Conservation (phyloP, 2,329 filamentous ascomycete genomes). For the Ceratocystis harringtonii region DNA sequence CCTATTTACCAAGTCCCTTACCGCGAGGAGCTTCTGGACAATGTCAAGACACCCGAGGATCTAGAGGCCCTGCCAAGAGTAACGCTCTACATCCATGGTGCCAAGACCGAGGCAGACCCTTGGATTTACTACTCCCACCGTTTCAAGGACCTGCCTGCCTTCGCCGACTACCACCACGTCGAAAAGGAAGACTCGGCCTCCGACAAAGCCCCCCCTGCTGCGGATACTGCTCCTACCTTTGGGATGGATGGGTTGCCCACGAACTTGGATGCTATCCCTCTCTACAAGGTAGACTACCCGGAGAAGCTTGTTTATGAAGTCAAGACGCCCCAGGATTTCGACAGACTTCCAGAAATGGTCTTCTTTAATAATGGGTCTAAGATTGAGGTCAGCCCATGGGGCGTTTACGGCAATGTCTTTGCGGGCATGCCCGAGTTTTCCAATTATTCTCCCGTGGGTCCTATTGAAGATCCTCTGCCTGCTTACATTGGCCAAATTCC, state of each 20-base stretch:
- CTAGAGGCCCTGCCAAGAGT: neutral
- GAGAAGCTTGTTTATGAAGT: neutral
- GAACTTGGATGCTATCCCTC: neutral
- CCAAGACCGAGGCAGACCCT: no score
- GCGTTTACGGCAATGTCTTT: neutral
- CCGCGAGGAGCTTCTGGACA: neutral
- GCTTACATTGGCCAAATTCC: no score
- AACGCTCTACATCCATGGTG: neutral
- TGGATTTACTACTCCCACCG: no score
- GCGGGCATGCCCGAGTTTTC: no score
- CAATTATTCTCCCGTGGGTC: no score
- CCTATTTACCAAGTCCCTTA: neutral
- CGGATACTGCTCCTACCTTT: no score
- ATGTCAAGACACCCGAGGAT: neutral
- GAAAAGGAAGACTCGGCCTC: neutral
- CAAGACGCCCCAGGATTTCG: neutral
- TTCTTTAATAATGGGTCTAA: neutral
- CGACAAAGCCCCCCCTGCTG: neutral
- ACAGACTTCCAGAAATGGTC: neutral
- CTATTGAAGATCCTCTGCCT: no score
- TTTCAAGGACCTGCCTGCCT: no score
- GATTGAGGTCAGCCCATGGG: neutral
- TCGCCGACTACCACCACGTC: neutral
- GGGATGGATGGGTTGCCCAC: no score
- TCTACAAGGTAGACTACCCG: neutral